Conservation (phyloP, 1,284 basidiomycete species). For the Exsudoporus floridanus region DNA sequence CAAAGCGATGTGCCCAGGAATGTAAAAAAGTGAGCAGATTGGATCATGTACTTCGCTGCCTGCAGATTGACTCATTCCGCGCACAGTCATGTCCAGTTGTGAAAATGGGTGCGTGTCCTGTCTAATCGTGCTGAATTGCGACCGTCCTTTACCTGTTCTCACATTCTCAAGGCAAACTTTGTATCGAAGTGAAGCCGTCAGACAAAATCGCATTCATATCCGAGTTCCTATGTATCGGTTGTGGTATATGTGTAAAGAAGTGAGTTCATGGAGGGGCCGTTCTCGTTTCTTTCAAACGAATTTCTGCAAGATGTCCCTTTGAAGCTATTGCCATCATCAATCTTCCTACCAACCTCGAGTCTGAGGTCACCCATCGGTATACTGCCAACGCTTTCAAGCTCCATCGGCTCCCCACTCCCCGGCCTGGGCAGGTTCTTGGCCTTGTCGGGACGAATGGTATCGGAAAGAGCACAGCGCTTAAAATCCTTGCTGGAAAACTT, state of each 20-base stretch:
- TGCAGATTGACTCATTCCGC: slow-evolving; percentile 12
- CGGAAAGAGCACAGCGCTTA: slow-evolving; percentile 94
- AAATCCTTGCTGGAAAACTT: slow-evolving; percentile 92
- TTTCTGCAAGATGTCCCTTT: slow-evolving; percentile 79
- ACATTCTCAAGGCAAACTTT: slow-evolving; percentile 78
- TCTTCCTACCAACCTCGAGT: slow-evolving; percentile 91
- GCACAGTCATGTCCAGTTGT: slow-evolving; percentile 92
- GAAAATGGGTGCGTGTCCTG: slow-evolving; percentile 78
- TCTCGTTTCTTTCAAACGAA: slow-evolving; percentile 9
- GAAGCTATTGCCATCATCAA: slow-evolving; percentile 98
- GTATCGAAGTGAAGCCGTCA: slow-evolving; percentile 92
- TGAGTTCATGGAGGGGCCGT: slow-evolving; percentile 41
- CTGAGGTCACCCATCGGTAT: slow-evolving; percentile 95
- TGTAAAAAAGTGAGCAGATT: slow-evolving; percentile 73
- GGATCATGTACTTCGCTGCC: not conserved
- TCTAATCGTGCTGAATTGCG: slow-evolving; percentile 12
- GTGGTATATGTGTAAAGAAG: slow-evolving; percentile 99
- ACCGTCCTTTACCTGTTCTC: not conserved
- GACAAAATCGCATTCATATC: slow-evolving; percentile 98
- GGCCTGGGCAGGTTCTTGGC: slow-evolving; percentile 94
- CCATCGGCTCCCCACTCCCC: slow-evolving; percentile 91
- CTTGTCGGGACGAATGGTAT: slow-evolving; percentile 98
- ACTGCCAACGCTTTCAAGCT: slow-evolving; percentile 98
- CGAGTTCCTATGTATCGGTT: slow-evolving; percentile 94
- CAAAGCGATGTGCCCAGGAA: slow-evolving; percentile 89